Conservation (phyloP, 192 early-diverging fungal genomes). For the Gaertneriomyces semiglobifer region DNA sequence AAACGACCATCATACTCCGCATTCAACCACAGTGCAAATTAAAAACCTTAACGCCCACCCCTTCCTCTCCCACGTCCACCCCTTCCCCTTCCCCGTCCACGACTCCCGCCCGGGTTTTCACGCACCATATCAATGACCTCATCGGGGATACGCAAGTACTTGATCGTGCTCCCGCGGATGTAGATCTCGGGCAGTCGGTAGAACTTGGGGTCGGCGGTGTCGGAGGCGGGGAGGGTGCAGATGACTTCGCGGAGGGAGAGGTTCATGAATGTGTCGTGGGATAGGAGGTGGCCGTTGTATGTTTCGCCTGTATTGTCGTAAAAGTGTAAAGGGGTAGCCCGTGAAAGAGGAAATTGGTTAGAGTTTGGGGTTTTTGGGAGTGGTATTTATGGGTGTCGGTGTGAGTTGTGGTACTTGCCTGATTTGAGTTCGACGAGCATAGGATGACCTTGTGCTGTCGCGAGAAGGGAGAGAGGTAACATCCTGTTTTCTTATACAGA, state of each 20-base stretch:
- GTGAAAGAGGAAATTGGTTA: too few species aligned
- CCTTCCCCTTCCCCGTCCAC: constrained; percentile 23
- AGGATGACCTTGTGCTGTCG: constrained; percentile 81
- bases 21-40: too few species aligned
- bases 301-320: constrained; percentile 66
- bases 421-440: constrained; percentile 97
- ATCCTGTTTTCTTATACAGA: constrained; percentile 32
- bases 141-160: constrained; percentile 74
- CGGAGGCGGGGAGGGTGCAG: constrained; percentile 87
- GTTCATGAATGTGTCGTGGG: constrained; percentile 98
- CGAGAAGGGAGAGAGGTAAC: constrained; percentile 90
- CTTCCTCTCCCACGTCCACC: constrained; percentile 27
- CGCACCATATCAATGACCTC: constrained; percentile 88
- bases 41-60: constrained; percentile 24
- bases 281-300: constrained; percentile 95
- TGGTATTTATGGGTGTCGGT: too few species aligned
- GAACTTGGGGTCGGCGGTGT: constrained; percentile 56
- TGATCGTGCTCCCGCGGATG: constrained; percentile 84
- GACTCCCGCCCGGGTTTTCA: constrained; percentile 52
- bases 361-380: too few species aligned
- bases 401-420: too few species aligned
- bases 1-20: too few species aligned
- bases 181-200: constrained; percentile 90
- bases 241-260: constrained; percentile 86
- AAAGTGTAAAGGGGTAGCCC: too few species aligned